Evolutionary conservation across 805 yeast species (phyloP).

Genomic region (Nakazawaea sp.): DNA sequence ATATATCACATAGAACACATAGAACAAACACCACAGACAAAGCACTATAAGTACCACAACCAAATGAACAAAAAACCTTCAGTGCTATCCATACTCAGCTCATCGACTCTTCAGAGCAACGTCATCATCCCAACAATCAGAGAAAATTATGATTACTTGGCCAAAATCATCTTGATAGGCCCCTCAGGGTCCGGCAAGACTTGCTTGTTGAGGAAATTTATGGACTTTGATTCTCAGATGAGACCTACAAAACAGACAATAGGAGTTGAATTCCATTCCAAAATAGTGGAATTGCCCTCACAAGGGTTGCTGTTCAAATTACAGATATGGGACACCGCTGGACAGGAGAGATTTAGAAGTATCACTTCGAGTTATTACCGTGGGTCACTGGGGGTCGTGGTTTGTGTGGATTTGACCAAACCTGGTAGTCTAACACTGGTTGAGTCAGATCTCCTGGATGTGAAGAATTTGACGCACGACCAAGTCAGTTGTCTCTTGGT

Average conservation of each 20-base stretch:
- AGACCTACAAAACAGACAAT: slow-evolving; percentile 26
- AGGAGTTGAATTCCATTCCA: slow-evolving; percentile 33
- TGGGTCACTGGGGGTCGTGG: slow-evolving; percentile 29
- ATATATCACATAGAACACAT: too few species aligned
- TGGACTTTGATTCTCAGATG: slow-evolving; percentile 19
- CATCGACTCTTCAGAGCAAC: slow-evolving; percentile 9
- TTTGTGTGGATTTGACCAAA: slow-evolving; percentile 26
- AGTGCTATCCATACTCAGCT: slow-evolving; percentile 3
- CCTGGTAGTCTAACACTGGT: slow-evolving; percentile 19
- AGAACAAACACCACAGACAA: too few species aligned
- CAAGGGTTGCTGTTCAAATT: slow-evolving; percentile 14
- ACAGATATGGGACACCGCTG: slow-evolving; percentile 32
- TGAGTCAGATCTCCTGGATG: slow-evolving; percentile 24
- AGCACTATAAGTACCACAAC: too few species aligned
- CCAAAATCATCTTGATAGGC: slow-evolving; percentile 35
- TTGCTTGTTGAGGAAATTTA: slow-evolving; percentile 30
- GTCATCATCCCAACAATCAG: background rate
- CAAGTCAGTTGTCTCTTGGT: slow-evolving; percentile 23
- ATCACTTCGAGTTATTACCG: slow-evolving; percentile 31
- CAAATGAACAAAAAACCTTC: slow-evolving; percentile 7
- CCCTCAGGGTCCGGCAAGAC: slow-evolving; percentile 38
- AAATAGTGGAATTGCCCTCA: slow-evolving; percentile 18
- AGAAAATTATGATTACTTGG: slow-evolving; percentile 26
- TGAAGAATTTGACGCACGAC: slow-evolving; percentile 20
- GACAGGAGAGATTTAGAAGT: slow-evolving; percentile 29